Percentiles rank a stretch among this genome's conserved stretches.
Conservation (phyloP, 2,329 filamentous ascomycete species). For the Venturiaceae sp. region DNA sequence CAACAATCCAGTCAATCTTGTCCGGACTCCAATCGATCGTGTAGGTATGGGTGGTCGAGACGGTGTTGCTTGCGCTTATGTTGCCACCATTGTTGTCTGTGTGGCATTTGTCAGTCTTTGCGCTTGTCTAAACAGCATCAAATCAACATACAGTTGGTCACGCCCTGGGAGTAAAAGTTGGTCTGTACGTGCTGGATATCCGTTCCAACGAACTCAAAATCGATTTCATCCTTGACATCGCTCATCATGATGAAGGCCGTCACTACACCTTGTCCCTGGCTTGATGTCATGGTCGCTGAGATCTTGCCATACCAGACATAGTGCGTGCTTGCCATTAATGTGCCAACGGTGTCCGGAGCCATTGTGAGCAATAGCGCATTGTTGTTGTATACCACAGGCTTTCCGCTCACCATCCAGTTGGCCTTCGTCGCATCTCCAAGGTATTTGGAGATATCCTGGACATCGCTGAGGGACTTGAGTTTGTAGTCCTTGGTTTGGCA, state of each 20-base stretch:
- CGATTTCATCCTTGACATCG: conserved; percentile 96
- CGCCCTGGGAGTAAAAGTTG: conserved; percentile 95
- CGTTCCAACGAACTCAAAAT: conserved; percentile 86
- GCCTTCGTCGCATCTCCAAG: conserved; percentile 69
- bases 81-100: conserved; percentile 68
- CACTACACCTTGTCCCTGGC: conserved; percentile 80
- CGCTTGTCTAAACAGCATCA: neutral
- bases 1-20: conserved; percentile 73
- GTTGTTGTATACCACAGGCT: conserved; percentile 56
- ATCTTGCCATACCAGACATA: conserved; percentile 98
- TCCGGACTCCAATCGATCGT: conserved; percentile 91
- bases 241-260: conserved; percentile 93
- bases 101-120: neutral
- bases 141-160: conserved; percentile 66
- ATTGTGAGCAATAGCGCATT: conserved; percentile 73
- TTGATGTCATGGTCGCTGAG: conserved; percentile 74
- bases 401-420: conserved; percentile 85
- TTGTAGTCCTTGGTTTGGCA: conserved; percentile 68
- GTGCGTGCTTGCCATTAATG: conserved; percentile 70
- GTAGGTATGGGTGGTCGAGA: conserved; percentile 74
- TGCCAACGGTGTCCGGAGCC: conserved; percentile 75
- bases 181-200: conserved; percentile 74
- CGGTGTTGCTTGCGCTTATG: conserved; percentile 60
- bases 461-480: conserved; percentile 61
- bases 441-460: conserved; percentile 68